phyloP scores from a whole-genome alignment of 805 yeast species.

The Ogataea parapolymorpha region DNA sequence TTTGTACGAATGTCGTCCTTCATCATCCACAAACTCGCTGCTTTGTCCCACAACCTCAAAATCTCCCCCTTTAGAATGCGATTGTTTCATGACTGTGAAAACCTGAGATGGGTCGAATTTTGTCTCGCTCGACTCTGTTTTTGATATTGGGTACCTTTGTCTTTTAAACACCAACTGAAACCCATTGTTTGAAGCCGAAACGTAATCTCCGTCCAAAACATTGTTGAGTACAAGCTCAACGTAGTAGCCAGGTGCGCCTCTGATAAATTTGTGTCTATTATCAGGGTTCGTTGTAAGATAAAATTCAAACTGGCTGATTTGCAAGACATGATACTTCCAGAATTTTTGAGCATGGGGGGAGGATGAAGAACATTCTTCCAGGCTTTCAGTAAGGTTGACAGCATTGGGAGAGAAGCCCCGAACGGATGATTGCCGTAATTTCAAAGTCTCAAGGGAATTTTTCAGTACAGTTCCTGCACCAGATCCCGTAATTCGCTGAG shows the following conservation, averaged over 20 bases:
- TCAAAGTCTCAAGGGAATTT: conserved; percentile 3
- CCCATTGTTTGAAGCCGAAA: conserved; percentile 26
- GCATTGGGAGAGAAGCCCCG: background rate
- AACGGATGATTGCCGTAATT: conserved; percentile 1
- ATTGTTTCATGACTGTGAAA: conserved; percentile 25
- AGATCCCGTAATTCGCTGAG: background rate
- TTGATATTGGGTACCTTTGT: conserved; percentile 17
- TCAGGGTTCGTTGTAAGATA: conserved; percentile 70
- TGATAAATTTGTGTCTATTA: conserved; percentile 51
- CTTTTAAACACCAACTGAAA: conserved; percentile 32
- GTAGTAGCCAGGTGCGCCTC: conserved; percentile 62
- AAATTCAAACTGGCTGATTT: conserved; percentile 46
- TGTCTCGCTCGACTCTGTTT: conserved; percentile 4
- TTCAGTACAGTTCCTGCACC: conserved; percentile 2
- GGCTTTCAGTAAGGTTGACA: background rate
- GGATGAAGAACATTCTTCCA: conserved; percentile 1
- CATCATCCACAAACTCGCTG: conserved; percentile 17
- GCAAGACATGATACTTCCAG: conserved; percentile 64
- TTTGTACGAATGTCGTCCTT: background rate
- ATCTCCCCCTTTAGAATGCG: conserved; percentile 19
- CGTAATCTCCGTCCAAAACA: conserved; percentile 4
- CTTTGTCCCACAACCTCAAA: conserved; percentile 16
- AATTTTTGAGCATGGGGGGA: conserved; percentile 27
- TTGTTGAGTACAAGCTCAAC: conserved; percentile 37
- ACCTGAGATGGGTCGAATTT: conserved; percentile 11